Evolutionary conservation across 441 rosid genomes (phyloP), one percentile per base, ranked within the genome.

Genomic region (Erodium texanum): DNA sequence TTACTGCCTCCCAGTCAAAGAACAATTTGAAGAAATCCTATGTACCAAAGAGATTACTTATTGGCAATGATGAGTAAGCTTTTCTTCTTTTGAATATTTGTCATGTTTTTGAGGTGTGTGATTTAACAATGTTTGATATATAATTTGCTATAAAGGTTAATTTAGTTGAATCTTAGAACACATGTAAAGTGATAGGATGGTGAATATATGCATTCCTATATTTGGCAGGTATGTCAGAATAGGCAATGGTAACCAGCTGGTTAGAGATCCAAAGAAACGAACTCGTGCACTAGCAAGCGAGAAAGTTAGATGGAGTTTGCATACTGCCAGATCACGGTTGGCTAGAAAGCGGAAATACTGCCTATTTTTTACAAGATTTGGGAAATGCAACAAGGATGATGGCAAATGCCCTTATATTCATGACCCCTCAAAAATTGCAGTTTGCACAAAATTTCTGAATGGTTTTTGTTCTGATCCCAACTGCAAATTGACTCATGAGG

Each of bases 401-500:
- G 98, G 97, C 62, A 92, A 90, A 84, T 94, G 99, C 54, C 89
- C 93, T 65, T 94, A 84, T 76, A 86, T 94, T 77, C 99, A 94
- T 43, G 98, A 94, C 74, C 82, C 88, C 75, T 87, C 97, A 52
- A 94, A 94, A 85, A 82, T 94, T 68, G 93, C 94, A 22, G 98
- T 94, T 69, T 94, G 99, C 82, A 94, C 99, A 72, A 94, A 89
- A 73, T 94, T 87, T 82, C 76, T 94, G 70, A 92, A 82, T 73
- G 99, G 94, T 77, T 82, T 84, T 76, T 92, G 98, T 82, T 81
- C 81, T 66, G 82, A 82, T 74, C 45, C 77, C 4, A 84, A 82
- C 82, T 94, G 99, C 90, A 94, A 83, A 81, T 87, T 92, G 84
- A 94, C 97, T 71, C 99, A 94, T 76, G 78, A 94, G 99, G 99